These are phyloP conservation scores for Tulasnella sp. DNA, from an alignment of 768 basidiomycete genomes.

Conservation along the genomic window DNA sequence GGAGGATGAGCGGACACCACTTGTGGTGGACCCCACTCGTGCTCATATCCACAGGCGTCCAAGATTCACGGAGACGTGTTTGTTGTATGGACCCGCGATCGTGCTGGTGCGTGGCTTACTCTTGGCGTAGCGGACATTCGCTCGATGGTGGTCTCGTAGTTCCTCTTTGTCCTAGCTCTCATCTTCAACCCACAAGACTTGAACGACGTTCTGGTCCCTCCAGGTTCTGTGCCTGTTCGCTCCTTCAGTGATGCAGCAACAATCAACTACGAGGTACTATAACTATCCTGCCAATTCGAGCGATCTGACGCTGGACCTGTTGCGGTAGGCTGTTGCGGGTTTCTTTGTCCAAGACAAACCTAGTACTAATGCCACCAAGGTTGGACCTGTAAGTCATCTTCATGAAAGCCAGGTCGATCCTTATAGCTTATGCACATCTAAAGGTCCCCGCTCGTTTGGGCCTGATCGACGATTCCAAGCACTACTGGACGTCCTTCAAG, in stretches of 20 bases:
- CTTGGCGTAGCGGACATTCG: too few species aligned
- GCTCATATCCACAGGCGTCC: too few species aligned
- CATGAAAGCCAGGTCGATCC: constrained; percentile 1
- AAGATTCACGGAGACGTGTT: too few species aligned
- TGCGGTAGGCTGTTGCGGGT: constrained; percentile 28
- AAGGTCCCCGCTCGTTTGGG: constrained; percentile 49
- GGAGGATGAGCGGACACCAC: too few species aligned
- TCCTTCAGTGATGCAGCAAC: not conserved
- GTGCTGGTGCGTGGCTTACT: too few species aligned
- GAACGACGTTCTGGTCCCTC: not conserved
- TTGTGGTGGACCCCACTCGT: too few species aligned
- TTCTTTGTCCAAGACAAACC: constrained; percentile 35
- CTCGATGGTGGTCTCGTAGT: not conserved
- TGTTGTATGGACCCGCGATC: too few species aligned
- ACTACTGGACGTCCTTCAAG: constrained; percentile 42
- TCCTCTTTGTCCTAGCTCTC: not conserved
- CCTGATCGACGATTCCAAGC: constrained; percentile 36
- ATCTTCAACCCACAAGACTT: too few species aligned
- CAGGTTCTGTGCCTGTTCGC: not conserved
- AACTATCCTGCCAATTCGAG: not conserved
- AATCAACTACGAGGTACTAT: not conserved
- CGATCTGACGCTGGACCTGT: not conserved
- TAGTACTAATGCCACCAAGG: constrained; percentile 22
- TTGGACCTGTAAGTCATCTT: constrained; percentile 16
- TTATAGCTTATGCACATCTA: constrained; percentile 6